Conservation (phyloP, 257 asterid species). For the Fraxinus anomala region DNA sequence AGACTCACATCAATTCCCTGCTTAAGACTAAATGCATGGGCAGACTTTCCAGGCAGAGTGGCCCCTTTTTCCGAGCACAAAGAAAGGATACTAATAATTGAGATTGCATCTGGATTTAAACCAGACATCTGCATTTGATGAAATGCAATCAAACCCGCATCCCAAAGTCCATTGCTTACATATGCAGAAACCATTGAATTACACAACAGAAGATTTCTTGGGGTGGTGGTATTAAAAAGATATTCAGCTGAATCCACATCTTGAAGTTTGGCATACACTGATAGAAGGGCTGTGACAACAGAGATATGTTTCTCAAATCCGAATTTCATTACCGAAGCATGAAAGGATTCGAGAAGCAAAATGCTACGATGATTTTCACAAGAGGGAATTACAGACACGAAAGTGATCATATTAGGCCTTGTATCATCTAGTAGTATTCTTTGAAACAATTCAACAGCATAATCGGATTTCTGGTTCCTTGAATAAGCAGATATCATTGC, state of each 20-base stretch:
- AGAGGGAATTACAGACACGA: constrained; percentile 62
- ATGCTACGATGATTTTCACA: constrained; percentile 38
- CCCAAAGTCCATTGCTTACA: constrained; percentile 37
- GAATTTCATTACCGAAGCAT: constrained; percentile 44
- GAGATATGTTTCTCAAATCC: constrained; percentile 53
- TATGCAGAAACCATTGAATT: constrained; percentile 67
- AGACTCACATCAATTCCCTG: constrained; percentile 38
- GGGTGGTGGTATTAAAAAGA: constrained; percentile 34
- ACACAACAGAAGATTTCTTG: constrained; percentile 48
- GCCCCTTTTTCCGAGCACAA: constrained; percentile 53
- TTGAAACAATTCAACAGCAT: constrained; percentile 41
- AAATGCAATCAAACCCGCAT: constrained; percentile 43
- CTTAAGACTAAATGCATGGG: constrained; percentile 52
- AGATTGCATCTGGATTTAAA: constrained; percentile 51
- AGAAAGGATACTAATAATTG: constrained; percentile 51
- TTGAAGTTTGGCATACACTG: constrained; percentile 57
- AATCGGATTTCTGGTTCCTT: constrained; percentile 33
- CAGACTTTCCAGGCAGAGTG: constrained; percentile 53
- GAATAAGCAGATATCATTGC: constrained; percentile 59
- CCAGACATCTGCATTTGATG: constrained; percentile 58
- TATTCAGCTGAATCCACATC: constrained; percentile 48
- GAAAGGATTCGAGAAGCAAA: constrained; percentile 42
- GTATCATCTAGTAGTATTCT: constrained; percentile 36
- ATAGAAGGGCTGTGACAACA: constrained; percentile 51
- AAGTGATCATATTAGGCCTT: constrained; percentile 53